A percentile compares a stretch with the other conserved stretches of the same genome.
Evolutionary conservation across 768 basidiomycete species (phyloP).

Genomic region (Auriscalpium microsporum): DNA sequence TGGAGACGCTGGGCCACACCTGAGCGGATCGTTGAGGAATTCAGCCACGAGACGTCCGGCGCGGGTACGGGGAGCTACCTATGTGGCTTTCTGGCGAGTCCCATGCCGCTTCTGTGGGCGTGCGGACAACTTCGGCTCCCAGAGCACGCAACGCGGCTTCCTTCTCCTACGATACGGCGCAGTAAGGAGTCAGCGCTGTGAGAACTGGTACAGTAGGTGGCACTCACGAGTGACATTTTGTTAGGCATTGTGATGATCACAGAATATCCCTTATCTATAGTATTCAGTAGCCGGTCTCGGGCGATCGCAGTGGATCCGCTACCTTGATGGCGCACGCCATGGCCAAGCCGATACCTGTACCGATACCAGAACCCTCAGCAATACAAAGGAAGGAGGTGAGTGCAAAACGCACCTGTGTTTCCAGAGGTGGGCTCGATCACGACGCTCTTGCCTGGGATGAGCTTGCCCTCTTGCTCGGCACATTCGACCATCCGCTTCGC

Average conservation of each 20-base stretch:
- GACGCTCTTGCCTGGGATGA: constrained; percentile 81
- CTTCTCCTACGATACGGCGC: constrained; percentile 55
- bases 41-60: constrained; percentile 60
- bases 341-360: constrained; percentile 72
- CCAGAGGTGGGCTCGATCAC: constrained; percentile 95
- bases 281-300: constrained; percentile 53
- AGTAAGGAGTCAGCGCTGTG: no score
- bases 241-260: constrained; percentile 86
- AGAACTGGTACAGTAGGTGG: background rate
- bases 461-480: constrained; percentile 82
- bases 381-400: background rate
- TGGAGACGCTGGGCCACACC: constrained; percentile 78
- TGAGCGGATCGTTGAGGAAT: constrained; percentile 71
- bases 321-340: constrained; percentile 94
- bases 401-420: constrained; percentile 66
- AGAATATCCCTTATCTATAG: constrained; percentile 63
- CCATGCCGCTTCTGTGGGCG: constrained; percentile 84
- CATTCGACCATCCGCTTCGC: constrained; percentile 94
- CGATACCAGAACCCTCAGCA: background rate
- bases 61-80: constrained; percentile 48
- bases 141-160: constrained; percentile 85
- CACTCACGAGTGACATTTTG: constrained; percentile 80
- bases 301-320: constrained; percentile 15
- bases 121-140: constrained; percentile 91
- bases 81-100: constrained; percentile 88